Base-by-base conservation (phyloP, 371 early-diverging fungal genomes). In the Mucor velutinosus region DNA sequence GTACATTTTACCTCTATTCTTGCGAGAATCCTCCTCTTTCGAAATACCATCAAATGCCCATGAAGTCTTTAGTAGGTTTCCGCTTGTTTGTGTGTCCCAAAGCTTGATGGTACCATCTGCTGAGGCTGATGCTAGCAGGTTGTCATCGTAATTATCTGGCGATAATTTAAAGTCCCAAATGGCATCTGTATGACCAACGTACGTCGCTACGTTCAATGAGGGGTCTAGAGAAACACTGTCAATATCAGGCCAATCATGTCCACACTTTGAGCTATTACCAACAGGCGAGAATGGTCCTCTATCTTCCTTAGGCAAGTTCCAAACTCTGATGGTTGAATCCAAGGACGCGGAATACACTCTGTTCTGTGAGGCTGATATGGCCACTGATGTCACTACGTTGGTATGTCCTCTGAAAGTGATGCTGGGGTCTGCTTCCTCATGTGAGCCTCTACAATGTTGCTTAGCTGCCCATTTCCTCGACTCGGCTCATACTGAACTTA, bases 161-260 rank as follows among this genome's bases (percentile, higher is more conserved):
- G 90, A 91, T 8, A 92, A 69, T 63, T 89, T 87, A 57, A 94
- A 76, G 66, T 93, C 93, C 97, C 97, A 96, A 15, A 96, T 87
- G 2, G 89, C 87, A 72, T 95, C 94, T 0, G 93, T 90, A 71
- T 95, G 95, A 1, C 93, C 94, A 14, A 91, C 84, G 64, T 85
- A 91, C 1, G 88, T 89, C 10, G 88, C 81, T 15, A 83, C 67
- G 29, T 85, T 79, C 19, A 89, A 49, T 0, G 84, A 81, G 35
- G 88, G 78, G 68, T 88, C 90, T 89, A 64, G 12, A 49, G 7
- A 14, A 15, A 14, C 10, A 5, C 21, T 25, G 17, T 25, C 29
- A 64, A 15, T 21, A 27, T 21, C 6, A 57, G 4, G 12, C 0
- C 57, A 55, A 19, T 14, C 19, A 43, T 29, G 15, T 8, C 7